These are phyloP conservation scores for Sherardia arvensis DNA, from an alignment of 257 asterid genomes.

Conservation along the genomic window DNA sequence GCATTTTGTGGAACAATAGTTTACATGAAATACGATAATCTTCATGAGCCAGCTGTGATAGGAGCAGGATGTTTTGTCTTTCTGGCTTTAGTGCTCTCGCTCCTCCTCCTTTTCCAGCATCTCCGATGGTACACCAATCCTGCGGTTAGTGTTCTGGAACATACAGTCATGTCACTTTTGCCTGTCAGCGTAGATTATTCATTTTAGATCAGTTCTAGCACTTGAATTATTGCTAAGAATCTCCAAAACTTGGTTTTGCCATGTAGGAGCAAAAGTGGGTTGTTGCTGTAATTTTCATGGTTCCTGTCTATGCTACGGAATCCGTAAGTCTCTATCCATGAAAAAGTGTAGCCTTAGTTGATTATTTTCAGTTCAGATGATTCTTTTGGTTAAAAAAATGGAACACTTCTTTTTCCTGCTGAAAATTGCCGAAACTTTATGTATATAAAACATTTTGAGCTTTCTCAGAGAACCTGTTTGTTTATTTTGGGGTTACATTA, in stretches of 20 bases:
- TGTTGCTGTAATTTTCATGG: conserved; percentile 75
- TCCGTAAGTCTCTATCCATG: conserved; percentile 45
- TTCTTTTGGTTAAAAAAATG: not conserved
- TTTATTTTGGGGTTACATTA: not conserved
- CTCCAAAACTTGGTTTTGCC: conserved; percentile 3
- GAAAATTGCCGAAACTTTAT: not conserved
- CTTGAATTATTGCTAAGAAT: not conserved
- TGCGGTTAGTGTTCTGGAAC: conserved; percentile 34
- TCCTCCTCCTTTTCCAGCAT: conserved; percentile 59
- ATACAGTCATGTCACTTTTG: too few species aligned
- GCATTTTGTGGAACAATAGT: conserved; percentile 32
- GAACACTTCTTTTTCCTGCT: not conserved
- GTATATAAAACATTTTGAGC: not conserved
- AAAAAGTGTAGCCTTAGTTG: not conserved
- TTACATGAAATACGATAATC: conserved; percentile 32
- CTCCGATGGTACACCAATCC: conserved; percentile 77
- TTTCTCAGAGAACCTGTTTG: not conserved
- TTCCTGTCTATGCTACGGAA: conserved; percentile 84
- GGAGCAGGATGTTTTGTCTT: conserved; percentile 48
- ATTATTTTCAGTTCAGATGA: not conserved
- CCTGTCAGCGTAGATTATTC: not conserved
- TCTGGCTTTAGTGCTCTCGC: conserved; percentile 57
- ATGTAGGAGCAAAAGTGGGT: conserved; percentile 95
- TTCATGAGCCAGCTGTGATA: conserved; percentile 43
- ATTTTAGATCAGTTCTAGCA: not conserved